Conservation (phyloP, 345 rosid species). For the Psidium guajava region DNA sequence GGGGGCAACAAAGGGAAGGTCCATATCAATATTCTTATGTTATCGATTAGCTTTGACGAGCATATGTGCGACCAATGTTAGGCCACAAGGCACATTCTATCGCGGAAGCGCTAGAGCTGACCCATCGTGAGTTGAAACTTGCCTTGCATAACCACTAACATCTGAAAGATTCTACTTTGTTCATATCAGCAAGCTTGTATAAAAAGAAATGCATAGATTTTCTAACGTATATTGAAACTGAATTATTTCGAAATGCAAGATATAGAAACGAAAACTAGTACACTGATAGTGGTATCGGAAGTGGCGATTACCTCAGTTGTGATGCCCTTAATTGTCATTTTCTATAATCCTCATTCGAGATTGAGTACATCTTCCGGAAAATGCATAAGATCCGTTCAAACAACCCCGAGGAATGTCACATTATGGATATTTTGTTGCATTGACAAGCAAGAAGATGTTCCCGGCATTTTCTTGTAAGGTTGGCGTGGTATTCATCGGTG, state of each 20-base stretch:
- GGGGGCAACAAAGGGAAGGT: background rate
- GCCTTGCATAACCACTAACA: background rate
- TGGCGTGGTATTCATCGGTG: background rate
- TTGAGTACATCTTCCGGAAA: background rate
- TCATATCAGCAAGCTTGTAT: background rate
- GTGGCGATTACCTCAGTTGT: background rate
- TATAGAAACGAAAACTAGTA: background rate
- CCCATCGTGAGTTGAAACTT: background rate
- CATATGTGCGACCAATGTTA: background rate
- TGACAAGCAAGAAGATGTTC: background rate
- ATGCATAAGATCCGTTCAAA: background rate
- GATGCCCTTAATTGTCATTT: background rate
- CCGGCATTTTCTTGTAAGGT: background rate
- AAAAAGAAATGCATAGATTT: background rate
- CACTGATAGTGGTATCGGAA: background rate
- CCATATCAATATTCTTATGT: background rate
- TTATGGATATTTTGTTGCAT: slow-evolving; percentile 4
- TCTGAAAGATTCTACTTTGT: background rate
- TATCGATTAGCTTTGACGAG: background rate
- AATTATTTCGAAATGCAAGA: background rate
- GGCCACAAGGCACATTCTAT: background rate
- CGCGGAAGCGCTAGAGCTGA: background rate
- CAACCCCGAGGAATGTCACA: background rate
- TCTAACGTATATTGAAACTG: background rate
- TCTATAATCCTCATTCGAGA: background rate